Evolutionary conservation across 1,284 basidiomycete genomes (phyloP).

Genomic region (Microbotryum lychnidis-dioicae): DNA sequence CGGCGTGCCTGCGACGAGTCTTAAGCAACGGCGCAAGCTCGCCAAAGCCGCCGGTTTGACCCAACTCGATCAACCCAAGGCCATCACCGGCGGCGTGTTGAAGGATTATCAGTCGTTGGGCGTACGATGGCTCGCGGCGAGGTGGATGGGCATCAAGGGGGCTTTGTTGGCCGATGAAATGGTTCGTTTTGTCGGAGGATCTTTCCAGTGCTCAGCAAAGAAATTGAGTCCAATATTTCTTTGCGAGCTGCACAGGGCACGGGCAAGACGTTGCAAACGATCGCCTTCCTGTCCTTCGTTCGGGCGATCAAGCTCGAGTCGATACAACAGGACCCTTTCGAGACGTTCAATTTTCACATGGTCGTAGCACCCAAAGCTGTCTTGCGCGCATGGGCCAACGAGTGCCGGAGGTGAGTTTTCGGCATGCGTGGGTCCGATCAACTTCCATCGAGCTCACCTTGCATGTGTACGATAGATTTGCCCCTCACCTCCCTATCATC

Average conservation of each 20-base stretch:
- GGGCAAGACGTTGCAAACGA: slow-evolving; percentile 88
- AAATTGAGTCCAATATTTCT: neutral
- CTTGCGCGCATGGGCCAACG: slow-evolving; percentile 23
- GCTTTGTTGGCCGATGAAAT: neutral
- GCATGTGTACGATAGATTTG: slow-evolving; percentile 27
- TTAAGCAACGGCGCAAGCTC: too few species aligned
- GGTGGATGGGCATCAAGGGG: too few species aligned
- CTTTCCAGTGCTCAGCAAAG: neutral
- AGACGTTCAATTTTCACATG: slow-evolving; percentile 72
- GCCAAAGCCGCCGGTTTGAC: too few species aligned
- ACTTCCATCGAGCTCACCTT: neutral
- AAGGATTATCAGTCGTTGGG: slow-evolving; percentile 91
- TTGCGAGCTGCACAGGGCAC: slow-evolving; percentile 15
- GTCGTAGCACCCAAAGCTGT: slow-evolving; percentile 51
- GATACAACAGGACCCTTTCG: slow-evolving; percentile 1
- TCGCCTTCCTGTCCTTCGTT: slow-evolving; percentile 78
- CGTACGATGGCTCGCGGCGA: slow-evolving; percentile 60
- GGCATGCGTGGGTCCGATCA: neutral
- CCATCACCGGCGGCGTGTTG: slow-evolving; percentile 57
- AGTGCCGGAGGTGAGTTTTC: slow-evolving; percentile 13
- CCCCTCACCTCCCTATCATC: slow-evolving; percentile 37
- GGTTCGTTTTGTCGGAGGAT: neutral
- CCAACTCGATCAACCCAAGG: slow-evolving; percentile 10
- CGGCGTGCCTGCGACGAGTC: too few species aligned
- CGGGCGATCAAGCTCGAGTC: slow-evolving; percentile 1